Base-by-base conservation (phyloP, 257 asterid genomes). In the Henckelia pumila region DNA sequence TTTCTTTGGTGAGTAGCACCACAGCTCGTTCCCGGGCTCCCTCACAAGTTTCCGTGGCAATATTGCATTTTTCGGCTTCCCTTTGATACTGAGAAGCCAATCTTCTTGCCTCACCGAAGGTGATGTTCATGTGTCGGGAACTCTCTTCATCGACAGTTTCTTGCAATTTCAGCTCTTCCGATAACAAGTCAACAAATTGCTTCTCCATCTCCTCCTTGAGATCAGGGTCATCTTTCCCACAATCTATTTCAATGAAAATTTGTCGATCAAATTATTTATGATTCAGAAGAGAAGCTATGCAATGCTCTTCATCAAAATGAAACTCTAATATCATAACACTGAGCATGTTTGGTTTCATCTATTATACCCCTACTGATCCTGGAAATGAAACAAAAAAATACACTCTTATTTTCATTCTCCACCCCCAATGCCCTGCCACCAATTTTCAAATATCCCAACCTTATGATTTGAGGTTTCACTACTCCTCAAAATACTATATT, bases 181-280 rank as follows among this genome's bases (percentile, higher is more conserved):
- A 86, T 13, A 93, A 52, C 37, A 90, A 84, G 74, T 90, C 97
- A 56, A 93, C 96, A 5, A 80, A 78, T 47, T 93, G 96, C 86
- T 93, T 93, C 83, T 83, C 89, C 99, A 90, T 90, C 77, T 93
- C 97, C 74, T 86, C 96, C 84, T 86, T 88, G 19, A 93, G 91
- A 28, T 85, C 96, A 1, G 96, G 99, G 64, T 93, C 96, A 77
- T 88, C 95, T 77, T 86, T 93, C 26, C 99, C 99, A 13, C 99
- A 93, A 73, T 90, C 97, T 90, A 44, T 67, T 58, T 65, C 75
- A 68, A 75, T 25, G 6, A 65, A 71, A 56, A 30, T 33, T 19
- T 67, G 49, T 3, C 0, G 32, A 32, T 5, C 20, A 33, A 52
- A 63, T 26, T 44, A 35, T 65, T 19, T 53, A 21, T 73, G 53